These are phyloP conservation scores for Lipomyces lipofer DNA, from an alignment of 805 yeast species.

Conservation along the genomic window DNA sequence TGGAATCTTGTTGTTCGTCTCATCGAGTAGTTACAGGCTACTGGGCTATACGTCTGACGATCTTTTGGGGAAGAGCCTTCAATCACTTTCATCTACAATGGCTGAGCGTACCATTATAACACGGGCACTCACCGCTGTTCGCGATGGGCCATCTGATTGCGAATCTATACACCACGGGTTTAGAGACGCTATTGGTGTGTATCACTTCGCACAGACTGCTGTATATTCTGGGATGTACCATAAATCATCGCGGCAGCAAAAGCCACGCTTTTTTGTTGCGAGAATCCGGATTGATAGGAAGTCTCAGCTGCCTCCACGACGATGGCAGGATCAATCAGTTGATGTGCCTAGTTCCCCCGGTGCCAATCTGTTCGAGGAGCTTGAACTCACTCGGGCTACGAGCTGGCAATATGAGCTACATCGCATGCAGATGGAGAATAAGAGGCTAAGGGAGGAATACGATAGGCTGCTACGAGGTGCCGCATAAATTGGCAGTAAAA, in stretches of 20 bases:
- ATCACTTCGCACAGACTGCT: constrained; percentile 5
- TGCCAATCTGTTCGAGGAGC: constrained; percentile 14
- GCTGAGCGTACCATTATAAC: constrained; percentile 7
- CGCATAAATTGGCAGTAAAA: too few relatives aligned
- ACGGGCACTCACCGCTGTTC: neutral
- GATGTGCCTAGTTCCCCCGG: neutral
- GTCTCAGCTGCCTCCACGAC: neutral
- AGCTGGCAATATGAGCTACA: constrained; percentile 24
- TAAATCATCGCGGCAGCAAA: neutral
- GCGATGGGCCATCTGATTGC: neutral
- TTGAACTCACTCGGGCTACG: constrained; percentile 14
- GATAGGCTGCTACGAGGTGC: neutral
- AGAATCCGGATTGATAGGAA: constrained; percentile 3
- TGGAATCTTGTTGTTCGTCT: constrained; percentile 13
- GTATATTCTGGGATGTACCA: neutral
- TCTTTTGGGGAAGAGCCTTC: constrained; percentile 10
- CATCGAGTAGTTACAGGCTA: neutral
- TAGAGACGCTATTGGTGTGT: constrained; percentile 1
- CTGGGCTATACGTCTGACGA: constrained; percentile 8
- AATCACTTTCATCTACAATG: neutral
- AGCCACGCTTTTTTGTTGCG: constrained; percentile 1
- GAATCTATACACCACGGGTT: constrained; percentile 8
- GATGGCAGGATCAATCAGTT: neutral
- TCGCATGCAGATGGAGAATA: constrained; percentile 18
- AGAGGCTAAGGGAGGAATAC: constrained; percentile 11